Base-by-base conservation (phyloP, 2,329 filamentous ascomycete genomes). In the Ophiostoma australiae region DNA sequence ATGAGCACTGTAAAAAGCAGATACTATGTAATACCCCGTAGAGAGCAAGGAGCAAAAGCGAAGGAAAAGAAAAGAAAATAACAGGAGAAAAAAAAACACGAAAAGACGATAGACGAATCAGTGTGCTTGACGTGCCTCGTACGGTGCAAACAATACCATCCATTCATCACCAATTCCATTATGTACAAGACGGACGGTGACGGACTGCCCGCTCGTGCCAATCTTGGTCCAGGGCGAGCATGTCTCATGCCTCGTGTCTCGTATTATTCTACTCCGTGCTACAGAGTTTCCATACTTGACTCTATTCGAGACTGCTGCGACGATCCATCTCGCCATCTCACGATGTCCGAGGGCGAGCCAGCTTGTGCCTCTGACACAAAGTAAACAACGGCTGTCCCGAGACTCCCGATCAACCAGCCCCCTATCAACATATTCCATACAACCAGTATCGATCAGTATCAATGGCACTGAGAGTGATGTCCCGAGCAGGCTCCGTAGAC, bases 291-390 rank as follows among this genome's bases (percentile, higher is more conserved):
- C 20, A 23, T n/a, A 27, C 13, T 58, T 13, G 23, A 61, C 55
- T 33, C 10, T 17, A 3, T 27, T 27, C 52, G 23, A 23, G 17
- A 13, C 44, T n/a, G 37, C 44, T 48, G 20, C 17, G 52, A 55
- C 27, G 13, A 63, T 33, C n/a, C 27, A 35, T 63, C 58, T 63
- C 58, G 58, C 58, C 27, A 33, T 58, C 52, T 17, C 58, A 63
- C 13, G 27, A 63, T 63, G 58, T 63, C 58, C 52, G 52, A 63
- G 23, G 58, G 27, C 58, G 58, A 63, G 58, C 27, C 52, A 55
- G 13, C 27, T 33, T 58, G 8, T 15, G 58, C 27, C 3, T 63
- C 58, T 17, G 4, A 11, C 27, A 31, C 6, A 61, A 17, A 31
- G 15, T 63, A 17, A 63, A 33, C 23, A 17, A 33, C 58, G 58